These are phyloP conservation scores for Gentiana straminea DNA, from an alignment of 257 asterid species.

Conservation along the genomic window DNA sequence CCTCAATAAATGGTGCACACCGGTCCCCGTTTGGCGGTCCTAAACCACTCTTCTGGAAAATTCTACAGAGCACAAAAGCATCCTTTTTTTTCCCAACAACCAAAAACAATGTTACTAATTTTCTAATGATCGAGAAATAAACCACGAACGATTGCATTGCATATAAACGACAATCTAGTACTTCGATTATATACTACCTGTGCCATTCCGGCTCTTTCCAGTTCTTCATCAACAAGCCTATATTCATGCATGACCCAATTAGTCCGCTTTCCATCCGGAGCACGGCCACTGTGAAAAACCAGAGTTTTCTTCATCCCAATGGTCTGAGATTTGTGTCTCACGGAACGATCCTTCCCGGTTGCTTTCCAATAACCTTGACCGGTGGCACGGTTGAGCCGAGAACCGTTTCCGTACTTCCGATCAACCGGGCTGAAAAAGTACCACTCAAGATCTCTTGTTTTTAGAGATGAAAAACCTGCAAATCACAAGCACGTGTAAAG, in stretches of 20 bases:
- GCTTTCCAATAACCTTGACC: slow-evolving; percentile 94
- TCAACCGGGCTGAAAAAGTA: slow-evolving; percentile 89
- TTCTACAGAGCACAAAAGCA: slow-evolving; percentile 85
- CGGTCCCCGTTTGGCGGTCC: slow-evolving; percentile 92
- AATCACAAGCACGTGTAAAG: slow-evolving; percentile 5
- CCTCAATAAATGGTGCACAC: slow-evolving; percentile 91
- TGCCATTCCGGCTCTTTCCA: slow-evolving; percentile 56
- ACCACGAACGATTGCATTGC: not conserved
- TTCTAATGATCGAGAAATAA: slow-evolving; percentile 9
- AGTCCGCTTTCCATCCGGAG: slow-evolving; percentile 85
- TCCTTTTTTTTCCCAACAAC: slow-evolving; percentile 52
- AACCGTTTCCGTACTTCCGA: slow-evolving; percentile 78
- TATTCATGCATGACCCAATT: slow-evolving; percentile 98
- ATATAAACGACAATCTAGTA: too few relatives aligned
- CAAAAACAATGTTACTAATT: slow-evolving; percentile 17
- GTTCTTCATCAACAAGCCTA: slow-evolving; percentile 61
- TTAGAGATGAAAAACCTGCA: slow-evolving; percentile 52
- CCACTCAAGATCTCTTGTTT: slow-evolving; percentile 83
- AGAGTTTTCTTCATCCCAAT: slow-evolving; percentile 89
- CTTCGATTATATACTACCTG: too few relatives aligned
- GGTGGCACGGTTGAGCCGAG: slow-evolving; percentile 84
- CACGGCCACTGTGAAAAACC: slow-evolving; percentile 82
- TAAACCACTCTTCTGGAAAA: slow-evolving; percentile 86
- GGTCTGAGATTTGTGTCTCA: slow-evolving; percentile 45
- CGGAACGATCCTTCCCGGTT: slow-evolving; percentile 74